Evolutionary conservation across 192 early-diverging fungal genomes (phyloP).

Genomic region (Umbelopsis ramanniana): DNA sequence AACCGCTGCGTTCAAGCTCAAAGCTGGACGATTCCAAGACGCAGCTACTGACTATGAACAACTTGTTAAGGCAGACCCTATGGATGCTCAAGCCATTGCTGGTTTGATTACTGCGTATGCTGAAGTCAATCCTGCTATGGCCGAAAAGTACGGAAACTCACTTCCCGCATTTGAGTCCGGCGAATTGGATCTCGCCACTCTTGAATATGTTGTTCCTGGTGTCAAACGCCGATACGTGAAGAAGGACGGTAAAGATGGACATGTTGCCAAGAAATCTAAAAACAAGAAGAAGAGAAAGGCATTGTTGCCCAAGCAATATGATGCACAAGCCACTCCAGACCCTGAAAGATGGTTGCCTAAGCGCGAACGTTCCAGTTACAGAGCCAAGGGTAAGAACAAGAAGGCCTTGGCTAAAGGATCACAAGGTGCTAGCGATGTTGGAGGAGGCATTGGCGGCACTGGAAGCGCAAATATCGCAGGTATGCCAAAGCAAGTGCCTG

Average conservation of each 20-base stretch:
- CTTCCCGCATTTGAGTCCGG: conserved; percentile 48
- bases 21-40: conserved; percentile 57
- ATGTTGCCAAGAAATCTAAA: conserved; percentile 44
- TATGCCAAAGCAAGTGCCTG: conserved; percentile 6
- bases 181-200: conserved; percentile 56
- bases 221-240: conserved; percentile 59
- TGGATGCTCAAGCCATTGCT: conserved; percentile 65
- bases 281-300: conserved; percentile 61
- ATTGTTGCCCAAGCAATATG: conserved; percentile 60
- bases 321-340: conserved; percentile 55
- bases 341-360: conserved; percentile 78
- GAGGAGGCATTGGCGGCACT: conserved; percentile 74
- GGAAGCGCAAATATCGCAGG: conserved; percentile 73
- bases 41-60: conserved; percentile 73
- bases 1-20: conserved; percentile 71
- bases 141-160: conserved; percentile 66
- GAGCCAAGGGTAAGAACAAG: conserved; percentile 60
- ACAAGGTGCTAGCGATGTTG: conserved; percentile 64
- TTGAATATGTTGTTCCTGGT: conserved; percentile 60
- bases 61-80: conserved; percentile 68
- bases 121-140: conserved; percentile 58
- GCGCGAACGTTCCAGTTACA: conserved; percentile 61
- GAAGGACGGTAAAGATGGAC: conserved; percentile 40
- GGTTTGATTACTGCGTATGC: conserved; percentile 70
- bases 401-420: conserved; percentile 61